phyloP scores from a whole-genome alignment of 148 eudicot species.

The Nyssa sinensis region DNA sequence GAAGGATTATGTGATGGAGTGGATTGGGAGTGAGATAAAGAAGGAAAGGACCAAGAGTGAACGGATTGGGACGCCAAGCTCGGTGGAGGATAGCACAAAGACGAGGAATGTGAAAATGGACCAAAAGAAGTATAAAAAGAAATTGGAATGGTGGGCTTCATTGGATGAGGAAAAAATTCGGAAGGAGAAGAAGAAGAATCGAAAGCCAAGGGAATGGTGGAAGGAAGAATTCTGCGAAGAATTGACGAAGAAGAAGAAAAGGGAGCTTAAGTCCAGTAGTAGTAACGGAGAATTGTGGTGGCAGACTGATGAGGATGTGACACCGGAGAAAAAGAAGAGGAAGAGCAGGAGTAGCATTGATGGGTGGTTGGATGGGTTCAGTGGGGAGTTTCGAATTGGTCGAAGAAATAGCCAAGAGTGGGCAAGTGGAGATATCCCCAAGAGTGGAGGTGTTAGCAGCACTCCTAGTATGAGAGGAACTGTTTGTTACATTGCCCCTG shows the following conservation, averaged over 20 bases:
- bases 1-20: conserved; percentile 96
- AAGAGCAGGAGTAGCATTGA: conserved; percentile 75
- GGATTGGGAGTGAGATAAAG: conserved; percentile 93
- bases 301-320: conserved; percentile 78
- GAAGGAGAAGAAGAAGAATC: conserved; percentile 55
- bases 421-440: conserved; percentile 70
- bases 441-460: conserved; percentile 90
- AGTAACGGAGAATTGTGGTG: conserved; percentile 69
- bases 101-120: conserved; percentile 21
- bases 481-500: conserved; percentile 94
- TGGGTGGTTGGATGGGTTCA: conserved; percentile 92
- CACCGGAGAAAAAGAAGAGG: conserved; percentile 68
- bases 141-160: conserved; percentile 74
- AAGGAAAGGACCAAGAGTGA: conserved; percentile 72
- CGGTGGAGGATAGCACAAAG: conserved; percentile 16
- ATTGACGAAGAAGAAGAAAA: conserved; percentile 66
- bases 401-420: conserved; percentile 80
- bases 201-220: conserved; percentile 99
- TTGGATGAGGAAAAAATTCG: conserved; percentile 52
- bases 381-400: conserved; percentile 69
- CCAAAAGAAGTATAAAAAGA: conserved; percentile 57
- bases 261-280: conserved; percentile 32
- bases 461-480: conserved; percentile 99
- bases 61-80: conserved; percentile 38
- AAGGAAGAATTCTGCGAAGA: conserved; percentile 95